These are phyloP conservation scores for Capsella rubella DNA, from an alignment of 441 rosid species.

Conservation along the genomic window DNA sequence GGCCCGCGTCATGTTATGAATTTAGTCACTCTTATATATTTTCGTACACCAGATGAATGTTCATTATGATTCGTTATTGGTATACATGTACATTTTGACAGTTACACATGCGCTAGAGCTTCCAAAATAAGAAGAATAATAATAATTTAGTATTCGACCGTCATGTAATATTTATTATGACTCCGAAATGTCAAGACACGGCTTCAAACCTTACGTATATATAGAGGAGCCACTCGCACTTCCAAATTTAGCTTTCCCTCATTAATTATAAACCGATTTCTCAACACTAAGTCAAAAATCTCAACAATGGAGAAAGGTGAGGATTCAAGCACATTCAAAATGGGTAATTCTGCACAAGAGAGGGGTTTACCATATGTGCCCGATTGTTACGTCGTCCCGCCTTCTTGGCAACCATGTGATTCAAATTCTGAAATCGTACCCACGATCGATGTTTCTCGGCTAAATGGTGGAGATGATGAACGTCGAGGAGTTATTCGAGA, in stretches of 20 bases:
- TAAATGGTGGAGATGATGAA: constrained; percentile 40
- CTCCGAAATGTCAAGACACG: constrained; percentile 11
- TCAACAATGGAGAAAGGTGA: constrained; percentile 43
- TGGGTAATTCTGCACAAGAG: constrained; percentile 60
- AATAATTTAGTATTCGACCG: constrained; percentile 33
- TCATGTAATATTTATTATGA: constrained; percentile 2
- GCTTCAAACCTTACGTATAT: constrained; percentile 33
- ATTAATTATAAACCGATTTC: neutral
- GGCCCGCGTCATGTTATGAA: constrained; percentile 31
- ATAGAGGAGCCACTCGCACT: constrained; percentile 24
- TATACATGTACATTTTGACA: constrained; percentile 12
- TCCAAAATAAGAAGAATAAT: constrained; percentile 2
- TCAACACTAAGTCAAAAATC: neutral
- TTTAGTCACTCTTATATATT: constrained; percentile 30
- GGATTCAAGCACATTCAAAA: constrained; percentile 45
- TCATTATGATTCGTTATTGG: constrained; percentile 26
- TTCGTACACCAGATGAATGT: constrained; percentile 10
- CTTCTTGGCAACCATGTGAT: constrained; percentile 34
- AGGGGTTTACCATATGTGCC: constrained; percentile 51
- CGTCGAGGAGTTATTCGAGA: constrained; percentile 52
- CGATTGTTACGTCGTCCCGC: constrained; percentile 45
- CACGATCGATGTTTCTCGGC: constrained; percentile 52
- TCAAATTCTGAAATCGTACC: constrained; percentile 47
- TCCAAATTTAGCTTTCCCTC: neutral
- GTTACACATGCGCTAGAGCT: constrained; percentile 31